Evolutionary conservation across 129 eudicot species (phyloP), one percentile per base, ranked within the genome.

Genomic region (Helianthus tuberosus): DNA sequence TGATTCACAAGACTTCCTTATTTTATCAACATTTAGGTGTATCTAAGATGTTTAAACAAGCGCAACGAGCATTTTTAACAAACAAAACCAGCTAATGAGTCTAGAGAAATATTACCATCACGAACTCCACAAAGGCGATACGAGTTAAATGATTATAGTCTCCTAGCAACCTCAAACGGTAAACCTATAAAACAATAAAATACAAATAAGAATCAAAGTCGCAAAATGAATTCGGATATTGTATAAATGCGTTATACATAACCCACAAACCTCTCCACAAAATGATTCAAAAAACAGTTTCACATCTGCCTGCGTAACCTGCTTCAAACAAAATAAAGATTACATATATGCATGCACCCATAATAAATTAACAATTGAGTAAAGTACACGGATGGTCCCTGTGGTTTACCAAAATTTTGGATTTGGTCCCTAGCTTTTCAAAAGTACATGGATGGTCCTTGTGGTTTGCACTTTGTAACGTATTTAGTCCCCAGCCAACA

Each of bases 221-320:
- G 39, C 50, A 50, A 35, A 51, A 32, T 3, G 3, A 10, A 32
- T 58, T 67, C 44, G 44, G 50, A 60, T 39, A 66, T 36, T 14
- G 12, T 7, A 77, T 32, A 32, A 32, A 32, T 32, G 36, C 36
- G 36, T 32, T 17, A 14, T 48, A 75, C 38, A 68, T 71, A 68
- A 64, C 38, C 64, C 53, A 82, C 81, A 75, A 83, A 92, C 98
- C 96, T 92, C 93, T 81, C 97, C 98, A 77, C 98, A 92, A 54
- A 89, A 59, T 14, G 89, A 67, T 60, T 89, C 96, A 49, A 92
- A 92, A 75, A 92, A 92, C 59, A 85, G 86, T 58, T 87, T 87
- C 53, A 92, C 91, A 78, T 92, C 98, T 14, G 91, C 89, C 82
- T 92, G 98, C 15, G 98, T 83, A 83, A 92, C 89, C 98, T 92